These are phyloP conservation scores for Candida golubevii DNA, from an alignment of 805 yeast species.

Conservation along the genomic window DNA sequence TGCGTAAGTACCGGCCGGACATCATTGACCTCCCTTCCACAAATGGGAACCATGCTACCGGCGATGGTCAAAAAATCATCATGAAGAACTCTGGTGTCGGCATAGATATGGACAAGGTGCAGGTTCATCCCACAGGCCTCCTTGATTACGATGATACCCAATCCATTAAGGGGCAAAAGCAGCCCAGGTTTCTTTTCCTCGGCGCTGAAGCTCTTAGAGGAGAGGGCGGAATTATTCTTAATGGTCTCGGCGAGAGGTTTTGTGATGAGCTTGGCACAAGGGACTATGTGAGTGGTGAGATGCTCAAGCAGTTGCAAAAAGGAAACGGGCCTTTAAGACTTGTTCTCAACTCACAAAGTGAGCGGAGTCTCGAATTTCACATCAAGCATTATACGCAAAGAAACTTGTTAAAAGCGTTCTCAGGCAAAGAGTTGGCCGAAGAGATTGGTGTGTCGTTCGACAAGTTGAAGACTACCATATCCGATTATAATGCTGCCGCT, in stretches of 20 bases:
- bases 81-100: constrained; percentile 49
- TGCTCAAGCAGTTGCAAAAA: constrained; percentile 39
- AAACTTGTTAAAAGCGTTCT: constrained; percentile 47
- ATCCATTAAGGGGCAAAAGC: constrained; percentile 31
- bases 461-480: constrained; percentile 30
- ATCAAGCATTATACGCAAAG: constrained; percentile 54
- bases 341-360: constrained; percentile 45
- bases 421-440: constrained; percentile 41
- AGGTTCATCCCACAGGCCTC: constrained; percentile 66
- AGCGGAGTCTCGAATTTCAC: constrained; percentile 44
- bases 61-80: constrained; percentile 58
- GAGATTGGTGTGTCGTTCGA: constrained; percentile 34
- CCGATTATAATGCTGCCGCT: constrained; percentile 40
- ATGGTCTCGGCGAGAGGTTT: constrained; percentile 50
- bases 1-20: constrained; percentile 56
- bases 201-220: constrained; percentile 68
- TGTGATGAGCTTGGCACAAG: constrained; percentile 58
- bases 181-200: constrained; percentile 50
- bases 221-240: constrained; percentile 58
- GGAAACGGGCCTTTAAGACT: constrained; percentile 48
- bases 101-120: constrained; percentile 62
- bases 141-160: constrained; percentile 47
- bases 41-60: constrained; percentile 58
- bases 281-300: constrained; percentile 56
- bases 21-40: constrained; percentile 53